A percentile compares a stretch with the other conserved stretches of the same genome.
phyloP scores from a whole-genome alignment of 192 early-diverging fungal genomes.

The Coemansia sp. region DNA sequence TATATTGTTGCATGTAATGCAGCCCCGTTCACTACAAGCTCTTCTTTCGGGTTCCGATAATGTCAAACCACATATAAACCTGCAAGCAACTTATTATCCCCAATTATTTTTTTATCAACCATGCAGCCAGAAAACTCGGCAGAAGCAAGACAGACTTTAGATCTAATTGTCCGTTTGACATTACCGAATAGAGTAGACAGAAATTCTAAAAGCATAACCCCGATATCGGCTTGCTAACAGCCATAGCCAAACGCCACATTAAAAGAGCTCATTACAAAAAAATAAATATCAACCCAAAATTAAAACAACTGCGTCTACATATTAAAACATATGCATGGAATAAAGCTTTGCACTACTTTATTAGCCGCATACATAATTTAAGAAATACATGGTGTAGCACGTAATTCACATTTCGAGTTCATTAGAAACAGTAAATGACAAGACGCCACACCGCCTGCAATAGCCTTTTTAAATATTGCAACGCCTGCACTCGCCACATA shows the following conservation, averaged over 20 bases:
- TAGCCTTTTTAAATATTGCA: too few relatives aligned
- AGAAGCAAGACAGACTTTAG: neutral
- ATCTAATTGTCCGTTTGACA: neutral
- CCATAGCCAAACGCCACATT: neutral
- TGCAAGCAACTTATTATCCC: neutral
- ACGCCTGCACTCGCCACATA: too few relatives aligned
- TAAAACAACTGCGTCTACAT: neutral
- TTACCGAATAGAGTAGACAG: neutral
- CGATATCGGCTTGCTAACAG: neutral
- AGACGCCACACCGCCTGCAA: too few relatives aligned
- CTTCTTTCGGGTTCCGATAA: neutral
- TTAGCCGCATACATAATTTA: neutral
- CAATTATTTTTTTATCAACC: neutral
- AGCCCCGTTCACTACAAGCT: neutral
- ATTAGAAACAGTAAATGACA: too few relatives aligned
- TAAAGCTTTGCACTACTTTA: neutral
- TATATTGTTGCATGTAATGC: constrained; percentile 16
- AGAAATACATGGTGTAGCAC: neutral
- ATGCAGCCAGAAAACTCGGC: constrained; percentile 5
- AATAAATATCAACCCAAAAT: neutral
- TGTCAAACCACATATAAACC: neutral
- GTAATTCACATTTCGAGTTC: too few relatives aligned
- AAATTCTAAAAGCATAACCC: neutral
- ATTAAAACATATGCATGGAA: neutral
- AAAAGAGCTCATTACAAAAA: neutral